These are phyloP conservation scores for Sideroxylon spinosum DNA, from an alignment of 179 eudicot species.

Conservation along the genomic window DNA sequence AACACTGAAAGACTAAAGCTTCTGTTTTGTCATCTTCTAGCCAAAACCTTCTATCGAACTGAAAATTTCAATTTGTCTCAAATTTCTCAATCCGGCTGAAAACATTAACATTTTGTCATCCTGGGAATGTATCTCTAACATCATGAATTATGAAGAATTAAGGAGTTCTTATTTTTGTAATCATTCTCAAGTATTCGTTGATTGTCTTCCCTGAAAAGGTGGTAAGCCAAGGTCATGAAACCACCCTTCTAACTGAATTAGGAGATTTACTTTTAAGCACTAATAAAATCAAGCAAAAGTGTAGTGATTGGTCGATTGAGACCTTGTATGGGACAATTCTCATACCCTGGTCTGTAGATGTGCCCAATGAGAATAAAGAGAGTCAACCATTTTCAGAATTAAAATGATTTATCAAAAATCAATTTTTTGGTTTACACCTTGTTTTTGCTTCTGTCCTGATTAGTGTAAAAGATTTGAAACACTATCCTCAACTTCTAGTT, in stretches of 20 bases:
- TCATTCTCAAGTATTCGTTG: background rate
- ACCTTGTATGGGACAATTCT: background rate
- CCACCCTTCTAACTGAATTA: background rate
- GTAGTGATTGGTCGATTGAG: background rate
- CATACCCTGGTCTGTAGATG: background rate
- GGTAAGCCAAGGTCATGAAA: background rate
- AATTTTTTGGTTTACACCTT: background rate
- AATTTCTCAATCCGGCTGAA: background rate
- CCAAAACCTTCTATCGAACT: background rate
- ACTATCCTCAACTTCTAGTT: background rate
- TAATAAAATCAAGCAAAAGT: background rate
- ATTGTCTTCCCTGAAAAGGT: background rate
- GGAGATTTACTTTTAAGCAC: background rate
- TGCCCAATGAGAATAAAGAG: background rate
- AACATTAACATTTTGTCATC: background rate
- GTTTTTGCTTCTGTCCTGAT: background rate
- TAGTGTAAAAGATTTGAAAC: background rate
- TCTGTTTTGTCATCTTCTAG: constrained; percentile 4
- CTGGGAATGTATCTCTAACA: background rate
- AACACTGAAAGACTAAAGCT: background rate
- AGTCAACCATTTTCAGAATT: background rate
- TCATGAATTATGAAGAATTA: background rate
- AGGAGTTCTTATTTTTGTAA: background rate
- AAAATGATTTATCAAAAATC: background rate
- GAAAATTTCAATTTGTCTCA: background rate